Evolutionary conservation across 2,329 filamentous ascomycete species (phyloP), one percentile per base, ranked within the genome.

Genomic region (Capronia americana): DNA sequence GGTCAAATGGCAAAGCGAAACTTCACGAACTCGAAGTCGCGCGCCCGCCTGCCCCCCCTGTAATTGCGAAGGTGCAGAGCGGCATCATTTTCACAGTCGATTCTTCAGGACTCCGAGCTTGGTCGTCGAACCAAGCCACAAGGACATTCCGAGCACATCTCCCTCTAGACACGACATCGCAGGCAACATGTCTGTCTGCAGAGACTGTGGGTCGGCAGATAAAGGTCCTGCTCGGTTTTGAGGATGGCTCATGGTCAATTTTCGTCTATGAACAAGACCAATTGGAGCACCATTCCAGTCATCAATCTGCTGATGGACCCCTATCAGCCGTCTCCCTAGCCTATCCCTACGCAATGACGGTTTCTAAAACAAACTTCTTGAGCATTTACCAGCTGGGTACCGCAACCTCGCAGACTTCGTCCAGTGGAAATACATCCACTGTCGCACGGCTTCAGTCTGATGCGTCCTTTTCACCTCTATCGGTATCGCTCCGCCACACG

Each of bases 51-150:
- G 75, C 88, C 76, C 82, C 91, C 44, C 84, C 84, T 2, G 76
- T 93, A 44, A 81, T 97, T 6, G 91, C 93, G 56, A 92, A 91
- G 75, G 85, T 96, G 69, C 86, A 90, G 50, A 88, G 92, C 64
- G 90, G 92, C 0, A 81, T 93, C 23, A 88, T 95, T 8, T 86
- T 95, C 60, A 95, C 92, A 3, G 92, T 86, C 0, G 92, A 96
- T 75, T 79, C 80, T 5, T 77, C 80, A 1, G 93, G 93, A 0
- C 80, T 98, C 56, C 86, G 92, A 44, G 92, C 88, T 1, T 97
- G 93, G 93, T 86, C 89, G 67, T 81, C 92, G 28, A 90, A 87
- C 74, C 77, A 79, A 8, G 72, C 77, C 50, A 87, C 85, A 2
- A 87, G 85, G 67, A 77, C 80, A 26, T 79, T 91, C 44, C 76